Evolutionary conservation across 331 rosid species (phyloP).

Genomic region (Spiraea crenata): DNA sequence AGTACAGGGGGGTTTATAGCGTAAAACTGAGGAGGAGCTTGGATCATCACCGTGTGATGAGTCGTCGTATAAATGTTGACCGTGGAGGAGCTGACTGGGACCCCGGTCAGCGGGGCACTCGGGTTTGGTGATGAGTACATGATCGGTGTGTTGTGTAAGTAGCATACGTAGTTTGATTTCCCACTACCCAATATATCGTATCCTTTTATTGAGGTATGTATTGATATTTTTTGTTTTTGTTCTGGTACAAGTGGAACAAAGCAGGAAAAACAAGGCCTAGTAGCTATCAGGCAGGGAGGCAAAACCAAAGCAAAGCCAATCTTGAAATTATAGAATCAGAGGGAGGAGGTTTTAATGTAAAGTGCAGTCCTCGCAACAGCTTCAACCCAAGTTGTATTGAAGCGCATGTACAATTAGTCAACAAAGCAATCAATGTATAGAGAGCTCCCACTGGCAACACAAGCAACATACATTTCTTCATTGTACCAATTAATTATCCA

Average conservation of each 20-base stretch:
- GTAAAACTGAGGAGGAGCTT: neutral
- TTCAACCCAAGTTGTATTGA: slow-evolving; percentile 36
- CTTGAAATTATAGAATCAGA: too few relatives aligned
- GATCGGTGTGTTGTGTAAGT: neutral
- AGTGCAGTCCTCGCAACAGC: slow-evolving; percentile 52
- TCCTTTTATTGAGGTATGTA: too few relatives aligned
- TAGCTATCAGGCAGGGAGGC: too few relatives aligned
- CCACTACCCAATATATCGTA: too few relatives aligned
- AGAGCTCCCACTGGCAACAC: slow-evolving; percentile 62
- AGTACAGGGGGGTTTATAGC: slow-evolving; percentile 13
- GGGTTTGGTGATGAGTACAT: slow-evolving; percentile 16
- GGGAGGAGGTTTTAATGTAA: too few relatives aligned
- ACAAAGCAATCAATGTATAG: slow-evolving; percentile 37
- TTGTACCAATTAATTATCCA: neutral
- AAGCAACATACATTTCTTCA: slow-evolving; percentile 48
- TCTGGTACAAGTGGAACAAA: too few relatives aligned
- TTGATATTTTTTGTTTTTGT: too few relatives aligned
- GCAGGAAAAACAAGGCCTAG: too few relatives aligned
- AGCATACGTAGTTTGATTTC: too few relatives aligned
- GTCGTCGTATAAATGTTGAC: neutral
- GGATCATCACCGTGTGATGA: neutral
- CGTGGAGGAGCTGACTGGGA: slow-evolving; percentile 8
- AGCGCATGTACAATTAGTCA: slow-evolving; percentile 37
- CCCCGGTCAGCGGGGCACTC: neutral
- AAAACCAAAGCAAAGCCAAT: too few relatives aligned